Base-by-base conservation (phyloP, 1,284 basidiomycete species). In the Trichosporon sp. region DNA sequence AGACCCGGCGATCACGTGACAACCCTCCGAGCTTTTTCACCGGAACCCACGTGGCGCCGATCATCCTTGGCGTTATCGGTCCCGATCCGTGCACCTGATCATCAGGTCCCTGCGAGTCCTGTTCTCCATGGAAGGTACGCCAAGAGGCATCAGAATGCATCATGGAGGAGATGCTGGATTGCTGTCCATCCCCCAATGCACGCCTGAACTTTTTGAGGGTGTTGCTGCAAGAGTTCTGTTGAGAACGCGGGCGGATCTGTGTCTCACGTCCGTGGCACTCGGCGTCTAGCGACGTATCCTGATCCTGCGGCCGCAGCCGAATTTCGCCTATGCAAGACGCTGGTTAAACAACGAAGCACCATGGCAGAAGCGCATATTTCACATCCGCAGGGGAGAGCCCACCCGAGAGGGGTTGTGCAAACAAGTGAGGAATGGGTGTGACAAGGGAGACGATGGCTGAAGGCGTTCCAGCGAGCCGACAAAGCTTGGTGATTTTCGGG, bases 31-130 rank as follows among this genome's bases (percentile, higher is more conserved):
- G 12, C 3, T 3, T 42, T 42, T 42, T 42, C 18, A n/a, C 38
- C 47, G 56, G 56, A 60, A 60, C 15, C 56, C 56, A 60, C 56
- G 56, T 60, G 56, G 27, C 56, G 56, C 56, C 56, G 27, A 60
- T 60, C 56, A 60, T 11, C 4, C 38, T 27, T 31, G 27, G 29
- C 56, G 27, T 31, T 60, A 31, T 60, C 56, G 56, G 21, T 18
- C 29, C 56, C 56, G 29, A 60, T 31, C 27, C 29, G 53, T 15
- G 25, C 53, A 31, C 27, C 53, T 58, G 53, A 31, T 53, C 47
- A 53, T 23, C 15, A 42, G 4, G 38, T 12, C 38, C 38, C 12
- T 42, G 38, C 38, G 15, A 42, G 15, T n/a, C 32, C 12, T 42
- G 18, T 42, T 42, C 38, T 42, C 18, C 38, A n/a, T 42, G 38